Percentiles rank a stretch among this genome's conserved stretches.
Evolutionary conservation across 2,329 filamentous ascomycete genomes (phyloP).

Genomic region (Aspergillus sergii): DNA sequence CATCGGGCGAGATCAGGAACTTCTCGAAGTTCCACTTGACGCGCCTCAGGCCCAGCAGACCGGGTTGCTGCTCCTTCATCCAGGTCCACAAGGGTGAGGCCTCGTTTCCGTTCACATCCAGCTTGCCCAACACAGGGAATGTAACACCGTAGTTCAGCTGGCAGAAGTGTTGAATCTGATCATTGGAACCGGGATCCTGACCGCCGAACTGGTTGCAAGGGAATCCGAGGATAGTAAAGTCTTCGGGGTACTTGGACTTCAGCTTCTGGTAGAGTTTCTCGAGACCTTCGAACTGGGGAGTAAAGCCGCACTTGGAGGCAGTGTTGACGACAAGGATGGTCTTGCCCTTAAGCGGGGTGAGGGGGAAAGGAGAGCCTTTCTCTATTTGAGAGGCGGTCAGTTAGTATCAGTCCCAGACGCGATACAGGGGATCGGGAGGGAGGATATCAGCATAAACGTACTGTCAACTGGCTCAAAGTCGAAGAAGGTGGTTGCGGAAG

Average conservation of each 20-base stretch:
- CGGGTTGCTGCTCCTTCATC: constrained; percentile 71
- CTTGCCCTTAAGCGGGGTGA: constrained; percentile 79
- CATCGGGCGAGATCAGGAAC: constrained; percentile 86
- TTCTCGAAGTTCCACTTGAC: constrained; percentile 99
- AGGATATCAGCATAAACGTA: constrained; percentile 37
- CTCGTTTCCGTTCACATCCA: constrained; percentile 86
- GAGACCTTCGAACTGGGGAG: constrained; percentile 87
- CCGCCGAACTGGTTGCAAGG: constrained; percentile 96
- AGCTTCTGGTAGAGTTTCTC: constrained; percentile 86
- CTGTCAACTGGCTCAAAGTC: constrained; percentile 62
- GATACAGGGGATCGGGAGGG: not conserved
- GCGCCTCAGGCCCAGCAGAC: constrained; percentile 82
- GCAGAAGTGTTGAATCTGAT: constrained; percentile 83
- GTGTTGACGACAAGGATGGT: constrained; percentile 97
- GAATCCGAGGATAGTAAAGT: constrained; percentile 90
- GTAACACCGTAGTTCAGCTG: constrained; percentile 91
- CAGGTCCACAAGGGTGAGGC: constrained; percentile 80
- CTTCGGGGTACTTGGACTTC: constrained; percentile 67
- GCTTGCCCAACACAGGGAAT: constrained; percentile 90
- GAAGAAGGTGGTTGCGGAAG: constrained; percentile 61
- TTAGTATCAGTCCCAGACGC: constrained; percentile 10
- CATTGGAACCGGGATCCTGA: constrained; percentile 84
- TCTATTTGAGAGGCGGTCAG: constrained; percentile 50
- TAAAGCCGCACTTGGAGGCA: constrained; percentile 98
- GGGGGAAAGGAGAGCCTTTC: constrained; percentile 70